Evolutionary conservation across 805 yeast genomes (phyloP).

Genomic region (Grigorovia transvaalensis): DNA sequence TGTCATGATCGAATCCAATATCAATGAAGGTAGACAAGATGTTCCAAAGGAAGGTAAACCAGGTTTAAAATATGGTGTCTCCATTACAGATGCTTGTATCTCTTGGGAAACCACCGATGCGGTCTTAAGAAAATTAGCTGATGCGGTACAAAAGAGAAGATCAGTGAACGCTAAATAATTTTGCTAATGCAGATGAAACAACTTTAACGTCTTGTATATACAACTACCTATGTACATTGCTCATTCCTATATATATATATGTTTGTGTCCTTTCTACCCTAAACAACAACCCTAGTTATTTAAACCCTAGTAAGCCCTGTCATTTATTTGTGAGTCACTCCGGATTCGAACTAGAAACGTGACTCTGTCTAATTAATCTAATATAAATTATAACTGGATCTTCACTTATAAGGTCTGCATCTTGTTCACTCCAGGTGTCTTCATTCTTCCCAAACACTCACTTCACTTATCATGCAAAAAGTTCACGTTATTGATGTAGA

Average conservation of each 20-base stretch:
- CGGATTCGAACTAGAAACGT: too few relatives aligned
- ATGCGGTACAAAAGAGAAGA: constrained; percentile 79
- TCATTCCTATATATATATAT: too few relatives aligned
- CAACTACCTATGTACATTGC: neutral
- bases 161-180: constrained; percentile 17
- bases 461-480: neutral
- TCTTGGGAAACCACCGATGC: constrained; percentile 79
- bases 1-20: constrained; percentile 90
- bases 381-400: too few relatives aligned
- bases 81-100: constrained; percentile 96
- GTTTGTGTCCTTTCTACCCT: neutral
- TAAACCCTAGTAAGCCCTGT: neutral
- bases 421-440: too few relatives aligned
- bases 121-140: constrained; percentile 70
- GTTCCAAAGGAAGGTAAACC: constrained; percentile 47
- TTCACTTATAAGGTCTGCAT: too few relatives aligned
- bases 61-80: constrained; percentile 80
- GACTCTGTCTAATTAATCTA: neutral
- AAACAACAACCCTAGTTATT: too few relatives aligned
- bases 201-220: neutral
- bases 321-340: neutral
- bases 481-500: constrained; percentile 79
- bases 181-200: neutral
- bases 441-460: neutral
- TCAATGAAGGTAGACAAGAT: constrained; percentile 83